phyloP scores from a whole-genome alignment of 768 basidiomycete genomes.

The Amanita muscaria region DNA sequence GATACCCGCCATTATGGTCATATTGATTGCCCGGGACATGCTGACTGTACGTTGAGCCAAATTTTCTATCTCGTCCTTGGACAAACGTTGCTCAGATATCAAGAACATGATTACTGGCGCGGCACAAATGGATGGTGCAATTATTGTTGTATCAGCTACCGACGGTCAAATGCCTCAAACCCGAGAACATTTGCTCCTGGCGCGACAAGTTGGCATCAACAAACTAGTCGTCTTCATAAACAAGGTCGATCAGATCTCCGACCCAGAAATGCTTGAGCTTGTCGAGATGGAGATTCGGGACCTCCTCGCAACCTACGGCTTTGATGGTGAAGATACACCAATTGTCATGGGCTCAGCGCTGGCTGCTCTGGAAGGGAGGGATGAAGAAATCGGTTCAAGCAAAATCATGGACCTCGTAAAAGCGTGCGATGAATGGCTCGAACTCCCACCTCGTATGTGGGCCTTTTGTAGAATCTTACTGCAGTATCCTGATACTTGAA shows the following conservation, averaged over 20 bases:
- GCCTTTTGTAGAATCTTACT: background rate
- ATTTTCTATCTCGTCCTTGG: constrained; percentile 9
- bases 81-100: constrained; percentile 47
- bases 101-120: constrained; percentile 99
- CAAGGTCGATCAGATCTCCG: constrained; percentile 95
- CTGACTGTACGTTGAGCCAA: constrained; percentile 60
- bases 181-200: constrained; percentile 93
- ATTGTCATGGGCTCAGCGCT: constrained; percentile 97
- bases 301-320: constrained; percentile 83
- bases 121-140: constrained; percentile 95
- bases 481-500: background rate
- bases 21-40: constrained; percentile 96
- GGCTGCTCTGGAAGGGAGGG: constrained; percentile 84
- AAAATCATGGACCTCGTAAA: constrained; percentile 79
- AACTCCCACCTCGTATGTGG: constrained; percentile 77
- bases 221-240: constrained; percentile 98
- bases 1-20: constrained; percentile 87
- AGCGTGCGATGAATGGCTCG: constrained; percentile 91
- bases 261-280: constrained; percentile 97
- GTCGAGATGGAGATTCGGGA: constrained; percentile 99
- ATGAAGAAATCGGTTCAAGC: constrained; percentile 67
- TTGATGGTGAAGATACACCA: constrained; percentile 96
- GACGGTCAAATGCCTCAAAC: constrained; percentile 99
- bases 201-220: constrained; percentile 96
- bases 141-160: constrained; percentile 94